Evolutionary conservation across 257 asterid genomes (phyloP).

Genomic region (Dorcoceras hygrometricum): DNA sequence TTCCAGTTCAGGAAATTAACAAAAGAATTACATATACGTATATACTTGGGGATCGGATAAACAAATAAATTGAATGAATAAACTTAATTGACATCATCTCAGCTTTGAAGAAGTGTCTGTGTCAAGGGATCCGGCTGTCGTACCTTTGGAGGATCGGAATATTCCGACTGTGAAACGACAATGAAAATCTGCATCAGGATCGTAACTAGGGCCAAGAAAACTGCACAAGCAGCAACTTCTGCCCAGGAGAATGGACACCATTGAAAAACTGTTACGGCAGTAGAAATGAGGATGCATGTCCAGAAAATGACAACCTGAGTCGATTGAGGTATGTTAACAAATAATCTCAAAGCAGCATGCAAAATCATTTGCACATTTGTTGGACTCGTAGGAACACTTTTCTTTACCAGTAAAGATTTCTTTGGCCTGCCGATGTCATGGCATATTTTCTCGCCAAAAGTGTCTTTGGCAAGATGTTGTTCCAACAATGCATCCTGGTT

Average conservation of each 20-base stretch:
- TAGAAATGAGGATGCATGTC: conserved; percentile 53
- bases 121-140: conserved; percentile 36
- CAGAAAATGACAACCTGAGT: conserved; percentile 62
- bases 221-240: conserved; percentile 49
- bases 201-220: conserved; percentile 50
- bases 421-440: conserved; percentile 56
- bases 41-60: not conserved
- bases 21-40: not conserved
- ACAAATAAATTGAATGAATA: conserved; percentile 4
- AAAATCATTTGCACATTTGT: not conserved
- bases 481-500: conserved; percentile 71
- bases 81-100: conserved; percentile 11
- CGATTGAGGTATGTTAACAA: not conserved
- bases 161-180: conserved; percentile 62
- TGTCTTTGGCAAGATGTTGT: conserved; percentile 54
- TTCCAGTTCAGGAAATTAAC: not conserved
- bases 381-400: not conserved
- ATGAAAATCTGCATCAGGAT: conserved; percentile 73
- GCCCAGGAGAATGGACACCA: conserved; percentile 64
- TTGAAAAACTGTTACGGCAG: conserved; percentile 39
- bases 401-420: conserved; percentile 60
- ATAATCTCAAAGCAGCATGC: not conserved
- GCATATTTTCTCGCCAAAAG: conserved; percentile 48
- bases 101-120: conserved; percentile 47
- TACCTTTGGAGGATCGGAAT: conserved; percentile 39